Evolutionary conservation across 2,329 filamentous ascomycete genomes (phyloP).

Genomic region (Penicillium carneum): DNA sequence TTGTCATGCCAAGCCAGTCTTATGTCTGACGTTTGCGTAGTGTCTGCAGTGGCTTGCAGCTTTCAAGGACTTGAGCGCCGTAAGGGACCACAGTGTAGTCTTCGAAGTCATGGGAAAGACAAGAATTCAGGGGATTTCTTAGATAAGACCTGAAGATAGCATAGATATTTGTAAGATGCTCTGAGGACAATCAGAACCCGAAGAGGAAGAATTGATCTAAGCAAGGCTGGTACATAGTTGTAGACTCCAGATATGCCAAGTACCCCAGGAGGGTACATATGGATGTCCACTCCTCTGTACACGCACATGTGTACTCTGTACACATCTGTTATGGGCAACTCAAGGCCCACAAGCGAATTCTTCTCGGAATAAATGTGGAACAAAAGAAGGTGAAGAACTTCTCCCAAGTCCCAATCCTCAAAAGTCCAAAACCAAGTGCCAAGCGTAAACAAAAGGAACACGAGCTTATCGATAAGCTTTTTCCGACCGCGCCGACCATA

Average conservation of each 20-base stretch:
- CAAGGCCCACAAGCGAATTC: too few species aligned
- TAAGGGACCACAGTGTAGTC: not conserved
- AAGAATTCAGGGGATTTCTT: not conserved
- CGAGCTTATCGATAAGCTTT: constrained; percentile 25
- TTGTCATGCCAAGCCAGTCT: not conserved
- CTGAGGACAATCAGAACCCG: not conserved
- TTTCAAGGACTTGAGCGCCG: not conserved
- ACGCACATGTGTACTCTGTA: not conserved
- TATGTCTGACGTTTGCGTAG: constrained; percentile 8
- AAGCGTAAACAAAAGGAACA: constrained; percentile 5
- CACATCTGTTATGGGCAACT: not conserved
- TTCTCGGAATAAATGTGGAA: too few species aligned
- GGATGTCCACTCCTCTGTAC: not conserved
- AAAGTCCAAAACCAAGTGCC: constrained; percentile 1
- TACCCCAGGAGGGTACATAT: not conserved
- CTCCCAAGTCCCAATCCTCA: not conserved
- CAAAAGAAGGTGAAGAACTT: not conserved
- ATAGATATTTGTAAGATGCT: not conserved
- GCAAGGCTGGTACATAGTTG: not conserved
- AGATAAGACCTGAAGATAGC: not conserved
- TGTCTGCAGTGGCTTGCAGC: not conserved
- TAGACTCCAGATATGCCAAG: not conserved
- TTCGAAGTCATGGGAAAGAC: not conserved
- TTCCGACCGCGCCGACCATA: constrained; percentile 35
- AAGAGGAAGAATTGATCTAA: not conserved